Base-by-base conservation (phyloP, 202 grass and related monocot genomes). In the Brachypodium distachyon region DNA sequence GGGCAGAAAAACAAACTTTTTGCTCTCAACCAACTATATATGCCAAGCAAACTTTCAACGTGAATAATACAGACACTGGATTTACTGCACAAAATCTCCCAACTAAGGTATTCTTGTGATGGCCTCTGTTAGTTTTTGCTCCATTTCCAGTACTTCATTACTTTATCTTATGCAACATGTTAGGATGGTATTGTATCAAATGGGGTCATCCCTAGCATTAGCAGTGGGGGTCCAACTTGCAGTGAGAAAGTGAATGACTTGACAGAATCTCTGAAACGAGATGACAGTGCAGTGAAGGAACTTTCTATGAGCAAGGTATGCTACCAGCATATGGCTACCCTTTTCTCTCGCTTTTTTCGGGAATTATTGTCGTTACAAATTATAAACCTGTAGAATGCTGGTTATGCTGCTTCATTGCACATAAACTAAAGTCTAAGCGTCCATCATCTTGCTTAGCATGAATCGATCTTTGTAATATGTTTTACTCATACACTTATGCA, bases 131-230 rank as follows among this genome's bases (percentile, higher is more conserved):
- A 43, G 26, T 53, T 59, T 60, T 54, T 77, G 25, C 33, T 47
- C 29, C 43, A 27, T 63, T 48, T 36, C 27, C 19, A 66, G 13
- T 62, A 61, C 12, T 70, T 49, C 1, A 26, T 67, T 48, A 47
- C 65, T 81, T 69, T 57, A 14, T 65, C 53, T 70, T 5, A 3
- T 55, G 56, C n/a, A 51, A 78, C 37, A n/a, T 77, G 48, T 16
- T 55, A 89, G 87, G 87, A 67, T 60, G 27, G 32, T 66, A 8
- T 59, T 51, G 17, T 77, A 81, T 77, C 87, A 44, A 89, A 67
- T 73, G 57, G 16, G 6, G 21, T 34, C 17, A 22, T 80, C 22
- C 29, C 62, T 70, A 46, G 38, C 33, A 59, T 54, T 41, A 54
- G 29, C 32, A 42, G 1, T 36, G 41, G 63, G 71, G 36, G 7